Base-by-base conservation (phyloP, 2,329 filamentous ascomycete species). In the Arthroderma uncinatum region DNA sequence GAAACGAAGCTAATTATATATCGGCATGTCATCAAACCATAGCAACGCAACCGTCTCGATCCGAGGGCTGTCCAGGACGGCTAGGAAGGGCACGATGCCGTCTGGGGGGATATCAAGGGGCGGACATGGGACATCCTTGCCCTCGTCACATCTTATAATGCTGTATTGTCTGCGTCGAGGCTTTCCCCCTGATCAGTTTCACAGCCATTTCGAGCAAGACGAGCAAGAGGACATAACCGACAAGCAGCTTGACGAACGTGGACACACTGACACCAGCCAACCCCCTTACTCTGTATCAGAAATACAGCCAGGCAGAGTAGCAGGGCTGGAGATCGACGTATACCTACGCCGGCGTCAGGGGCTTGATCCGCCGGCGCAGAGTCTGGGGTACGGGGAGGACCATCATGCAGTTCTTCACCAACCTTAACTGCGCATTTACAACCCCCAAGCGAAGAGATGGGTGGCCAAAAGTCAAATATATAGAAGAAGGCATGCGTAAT, bases 331-430 rank as follows among this genome's bases (percentile, higher is more conserved):
- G 47, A 50, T 33, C 47, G 23, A 50, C 47, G 33, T n/a, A n/a
- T n/a, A n/a, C n/a, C n/a, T 12, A 34, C 33, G 33, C 33, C 33
- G 25, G 9, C 25, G 23, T 33, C 25, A 50, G 47, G 47, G 47
- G 47, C 47, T 10, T n/a, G 47, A 14, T 30, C 39, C 6, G n/a
- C 16, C 21, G 16, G 47, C 25, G 40, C 19, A n/a, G 19, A 50
- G 47, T 50, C 47, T 14, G 47, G 47, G 47, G 47, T 50, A 50
- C 10, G 14, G 47, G 47, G 47, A 33, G 8, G 25, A 4, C 6
- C 47, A 50, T 47, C 19, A 47, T 50, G 47, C 47, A 50, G 47
- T 34, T 50, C 47, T 50, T 48, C 44, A 48, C 47, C 47, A 50
- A 50, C 47, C 47, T 50, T 50, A 50, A 33, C 47, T n/a, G 47